Evolutionary conservation across 228 moss, liverwort and hornwort species (phyloP).

Genomic region (Sphagnum magellanicum): DNA sequence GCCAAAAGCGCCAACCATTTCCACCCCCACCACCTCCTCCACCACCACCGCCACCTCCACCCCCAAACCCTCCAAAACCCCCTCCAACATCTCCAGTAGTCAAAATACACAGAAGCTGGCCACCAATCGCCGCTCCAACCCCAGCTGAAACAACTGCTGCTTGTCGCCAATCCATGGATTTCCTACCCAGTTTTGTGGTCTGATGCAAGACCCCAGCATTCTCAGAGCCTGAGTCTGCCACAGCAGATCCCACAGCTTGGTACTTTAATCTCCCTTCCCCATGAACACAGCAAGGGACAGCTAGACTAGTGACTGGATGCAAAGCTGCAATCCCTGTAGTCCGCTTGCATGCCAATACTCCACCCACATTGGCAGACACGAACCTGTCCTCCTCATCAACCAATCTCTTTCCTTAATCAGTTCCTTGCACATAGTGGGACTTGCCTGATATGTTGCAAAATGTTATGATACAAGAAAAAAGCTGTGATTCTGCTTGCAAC

Average conservation of each 20-base stretch:
- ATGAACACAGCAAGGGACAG: slow-evolving; percentile 19
- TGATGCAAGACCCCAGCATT: not conserved
- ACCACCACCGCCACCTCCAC: slow-evolving; percentile 42
- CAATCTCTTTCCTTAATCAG: too few relatives aligned
- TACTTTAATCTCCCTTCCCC: slow-evolving; percentile 17
- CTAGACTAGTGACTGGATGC: slow-evolving; percentile 9
- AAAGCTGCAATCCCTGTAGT: slow-evolving; percentile 16
- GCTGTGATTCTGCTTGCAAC: too few relatives aligned
- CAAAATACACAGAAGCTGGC: slow-evolving; percentile 24
- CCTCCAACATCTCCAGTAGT: slow-evolving; percentile 37
- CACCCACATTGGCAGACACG: slow-evolving; percentile 9
- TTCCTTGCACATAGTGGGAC: too few relatives aligned
- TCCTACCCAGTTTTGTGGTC: not conserved
- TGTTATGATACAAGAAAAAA: too few relatives aligned
- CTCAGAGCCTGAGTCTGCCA: slow-evolving; percentile 15
- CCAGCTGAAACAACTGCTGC: slow-evolving; percentile 28
- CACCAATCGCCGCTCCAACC: slow-evolving; percentile 24
- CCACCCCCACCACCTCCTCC: slow-evolving; percentile 59
- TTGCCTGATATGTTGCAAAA: too few relatives aligned
- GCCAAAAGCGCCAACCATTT: slow-evolving; percentile 53
- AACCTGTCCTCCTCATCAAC: slow-evolving; percentile 12
- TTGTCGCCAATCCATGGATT: slow-evolving; percentile 27
- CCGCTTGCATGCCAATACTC: slow-evolving; percentile 19
- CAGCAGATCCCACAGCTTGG: slow-evolving; percentile 17
- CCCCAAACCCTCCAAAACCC: slow-evolving; percentile 35